These are phyloP conservation scores for Suillus subaureus DNA, from an alignment of 768 basidiomycete genomes.

Conservation along the genomic window DNA sequence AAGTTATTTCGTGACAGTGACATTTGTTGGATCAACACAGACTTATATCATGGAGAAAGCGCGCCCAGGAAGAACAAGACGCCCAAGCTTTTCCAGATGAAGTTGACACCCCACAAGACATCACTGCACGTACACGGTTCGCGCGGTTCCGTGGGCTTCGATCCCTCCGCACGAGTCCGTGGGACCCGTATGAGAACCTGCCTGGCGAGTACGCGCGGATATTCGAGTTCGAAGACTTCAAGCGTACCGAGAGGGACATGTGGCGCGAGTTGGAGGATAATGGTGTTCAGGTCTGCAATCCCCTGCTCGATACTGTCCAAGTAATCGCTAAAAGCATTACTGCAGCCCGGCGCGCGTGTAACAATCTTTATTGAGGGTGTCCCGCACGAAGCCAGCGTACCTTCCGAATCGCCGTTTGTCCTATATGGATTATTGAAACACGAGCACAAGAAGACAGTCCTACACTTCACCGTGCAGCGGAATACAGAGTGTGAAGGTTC, in stretches of 20 bases:
- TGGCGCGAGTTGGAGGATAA: slow-evolving; percentile 69
- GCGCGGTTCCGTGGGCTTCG: slow-evolving; percentile 90
- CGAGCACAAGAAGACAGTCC: slow-evolving; percentile 92
- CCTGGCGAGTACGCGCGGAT: slow-evolving; percentile 93
- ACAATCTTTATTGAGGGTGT: slow-evolving; percentile 76
- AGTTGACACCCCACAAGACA: slow-evolving; percentile 88
- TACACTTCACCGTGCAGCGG: slow-evolving; percentile 91
- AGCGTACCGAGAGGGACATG: slow-evolving; percentile 75
- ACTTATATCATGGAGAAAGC: slow-evolving; percentile 67
- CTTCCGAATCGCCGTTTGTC: slow-evolving; percentile 49
- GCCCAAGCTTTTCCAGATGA: slow-evolving; percentile 95
- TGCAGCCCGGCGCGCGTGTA: slow-evolving; percentile 80
- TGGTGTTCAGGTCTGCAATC: slow-evolving; percentile 61
- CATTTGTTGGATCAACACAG: slow-evolving; percentile 38
- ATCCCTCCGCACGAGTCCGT: slow-evolving; percentile 92
- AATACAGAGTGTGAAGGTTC: slow-evolving; percentile 93
- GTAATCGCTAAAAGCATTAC: background rate
- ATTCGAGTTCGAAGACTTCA: slow-evolving; percentile 96
- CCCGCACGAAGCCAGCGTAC: slow-evolving; percentile 56
- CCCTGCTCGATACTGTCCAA: background rate
- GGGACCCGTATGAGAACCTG: slow-evolving; percentile 97
- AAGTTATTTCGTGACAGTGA: slow-evolving; percentile 4
- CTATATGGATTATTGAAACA: slow-evolving; percentile 88
- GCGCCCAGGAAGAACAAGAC: slow-evolving; percentile 75
- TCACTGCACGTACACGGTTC: slow-evolving; percentile 80